Conservation (phyloP, 1,284 basidiomycete species). For the Cryptococcus sp. region DNA sequence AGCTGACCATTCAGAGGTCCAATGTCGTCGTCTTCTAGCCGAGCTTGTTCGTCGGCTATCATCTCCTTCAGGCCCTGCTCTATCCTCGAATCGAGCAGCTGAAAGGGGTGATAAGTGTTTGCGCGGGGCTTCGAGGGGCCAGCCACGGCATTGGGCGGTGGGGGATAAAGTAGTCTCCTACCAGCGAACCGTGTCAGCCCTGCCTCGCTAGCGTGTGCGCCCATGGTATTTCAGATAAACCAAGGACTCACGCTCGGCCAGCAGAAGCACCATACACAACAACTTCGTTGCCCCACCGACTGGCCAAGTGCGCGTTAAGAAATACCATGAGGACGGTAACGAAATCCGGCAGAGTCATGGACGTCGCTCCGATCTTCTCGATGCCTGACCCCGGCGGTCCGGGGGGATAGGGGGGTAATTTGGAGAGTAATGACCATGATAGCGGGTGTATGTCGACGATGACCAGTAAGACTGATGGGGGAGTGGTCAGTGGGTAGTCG, state of each 20-base stretch:
- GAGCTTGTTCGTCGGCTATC: conserved; percentile 65
- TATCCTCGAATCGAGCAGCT: conserved; percentile 61
- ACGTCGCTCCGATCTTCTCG: conserved; percentile 44
- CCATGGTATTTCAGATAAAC: too few relatives aligned
- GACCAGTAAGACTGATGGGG: conserved; percentile 71
- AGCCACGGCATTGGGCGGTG: conserved; percentile 37
- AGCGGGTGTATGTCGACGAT: conserved; percentile 79
- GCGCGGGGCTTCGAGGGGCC: conserved; percentile 59
- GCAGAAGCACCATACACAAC: conserved; percentile 86
- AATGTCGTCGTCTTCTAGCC: conserved; percentile 57
- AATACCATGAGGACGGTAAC: conserved; percentile 83
- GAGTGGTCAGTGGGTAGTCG: conserved; percentile 26
- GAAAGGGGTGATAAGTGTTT: conserved; percentile 81
- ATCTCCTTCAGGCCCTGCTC: conserved; percentile 67
- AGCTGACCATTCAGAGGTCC: conserved; percentile 56
- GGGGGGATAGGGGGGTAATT: conserved; percentile 14
- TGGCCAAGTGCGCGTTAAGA: conserved; percentile 87
- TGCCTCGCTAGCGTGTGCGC: background rate
- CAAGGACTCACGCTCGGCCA: conserved; percentile 61
- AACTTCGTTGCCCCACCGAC: conserved; percentile 86
- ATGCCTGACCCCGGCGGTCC: conserved; percentile 14
- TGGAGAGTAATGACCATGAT: conserved; percentile 70
- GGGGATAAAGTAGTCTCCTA: conserved; percentile 43
- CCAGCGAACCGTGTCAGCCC: background rate
- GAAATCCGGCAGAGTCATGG: conserved; percentile 67